Evolutionary conservation across 305 asterid genomes (phyloP).

Genomic region (Rubia tinctorum): DNA sequence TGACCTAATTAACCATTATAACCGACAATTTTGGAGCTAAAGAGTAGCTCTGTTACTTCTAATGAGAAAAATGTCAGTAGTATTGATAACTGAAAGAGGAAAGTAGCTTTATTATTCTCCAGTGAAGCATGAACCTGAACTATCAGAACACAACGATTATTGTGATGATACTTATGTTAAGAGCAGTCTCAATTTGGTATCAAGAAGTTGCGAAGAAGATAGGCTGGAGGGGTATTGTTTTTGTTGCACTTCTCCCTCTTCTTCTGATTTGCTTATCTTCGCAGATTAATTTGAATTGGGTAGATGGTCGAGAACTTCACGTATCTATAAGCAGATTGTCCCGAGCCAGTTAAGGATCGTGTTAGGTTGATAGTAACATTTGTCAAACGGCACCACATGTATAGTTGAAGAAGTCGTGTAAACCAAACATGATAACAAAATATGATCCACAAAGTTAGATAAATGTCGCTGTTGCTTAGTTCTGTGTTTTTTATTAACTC

Average conservation of each 20-base stretch:
- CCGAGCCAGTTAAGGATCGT: no score
- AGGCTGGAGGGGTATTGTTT: background rate
- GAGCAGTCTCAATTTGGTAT: background rate
- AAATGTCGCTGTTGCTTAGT: background rate
- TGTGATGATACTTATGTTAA: background rate
- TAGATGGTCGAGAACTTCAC: background rate
- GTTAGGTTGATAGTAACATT: no score
- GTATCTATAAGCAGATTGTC: background rate
- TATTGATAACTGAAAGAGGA: background rate
- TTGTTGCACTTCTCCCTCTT: background rate
- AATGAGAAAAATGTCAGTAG: background rate
- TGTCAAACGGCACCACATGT: no score
- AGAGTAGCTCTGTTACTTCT: no score
- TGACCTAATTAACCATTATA: background rate
- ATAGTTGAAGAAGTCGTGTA: no score
- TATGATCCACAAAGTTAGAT: no score
- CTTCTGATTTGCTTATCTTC: background rate
- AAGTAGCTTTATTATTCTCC: background rate
- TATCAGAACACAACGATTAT: background rate
- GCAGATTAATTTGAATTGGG: background rate
- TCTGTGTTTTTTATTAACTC: background rate
- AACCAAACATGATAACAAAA: no score
- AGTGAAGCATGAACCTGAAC: background rate
- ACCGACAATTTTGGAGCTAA: background rate
- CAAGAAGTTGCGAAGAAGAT: background rate